A percentile compares a stretch with the other conserved stretches of the same genome.
These are phyloP conservation scores for Monsonia emarginata DNA, from an alignment of 441 rosid species.

Conservation along the genomic window DNA sequence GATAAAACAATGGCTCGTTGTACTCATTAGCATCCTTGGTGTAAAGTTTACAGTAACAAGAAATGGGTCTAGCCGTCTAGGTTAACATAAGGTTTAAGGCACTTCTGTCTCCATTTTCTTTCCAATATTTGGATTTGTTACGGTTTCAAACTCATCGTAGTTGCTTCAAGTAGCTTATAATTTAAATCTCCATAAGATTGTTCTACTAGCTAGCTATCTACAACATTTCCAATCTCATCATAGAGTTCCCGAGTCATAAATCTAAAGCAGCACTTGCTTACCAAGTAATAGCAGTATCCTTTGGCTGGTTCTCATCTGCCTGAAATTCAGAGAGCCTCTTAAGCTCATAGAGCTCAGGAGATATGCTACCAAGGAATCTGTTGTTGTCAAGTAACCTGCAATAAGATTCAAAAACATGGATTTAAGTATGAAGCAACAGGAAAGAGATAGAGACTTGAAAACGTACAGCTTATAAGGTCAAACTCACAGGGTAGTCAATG, in stretches of 20 bases:
- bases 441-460: not conserved
- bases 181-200: not conserved
- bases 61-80: not conserved
- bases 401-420: not conserved
- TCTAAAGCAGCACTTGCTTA: slow-evolving; percentile 16
- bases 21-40: not conserved
- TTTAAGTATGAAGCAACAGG: not conserved
- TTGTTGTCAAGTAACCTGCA: slow-evolving; percentile 55
- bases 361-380: slow-evolving; percentile 27
- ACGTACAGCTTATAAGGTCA: not conserved
- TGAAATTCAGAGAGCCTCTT: slow-evolving; percentile 35
- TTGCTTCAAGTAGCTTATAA: not conserved
- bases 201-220: not conserved
- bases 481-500: slow-evolving; percentile 43
- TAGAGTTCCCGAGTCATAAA: not conserved
- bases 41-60: not conserved
- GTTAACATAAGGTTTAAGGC: not conserved
- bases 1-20: not conserved
- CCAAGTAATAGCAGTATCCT: slow-evolving; percentile 19
- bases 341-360: slow-evolving; percentile 35
- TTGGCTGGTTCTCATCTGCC: slow-evolving; percentile 30
- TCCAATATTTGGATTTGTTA: not conserved
- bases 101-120: not conserved
- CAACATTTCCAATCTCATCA: not conserved
- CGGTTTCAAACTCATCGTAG: not conserved